Evolutionary conservation across 352 stramenopile species (phyloP).

Genomic region (Stramenopiles sp.): DNA sequence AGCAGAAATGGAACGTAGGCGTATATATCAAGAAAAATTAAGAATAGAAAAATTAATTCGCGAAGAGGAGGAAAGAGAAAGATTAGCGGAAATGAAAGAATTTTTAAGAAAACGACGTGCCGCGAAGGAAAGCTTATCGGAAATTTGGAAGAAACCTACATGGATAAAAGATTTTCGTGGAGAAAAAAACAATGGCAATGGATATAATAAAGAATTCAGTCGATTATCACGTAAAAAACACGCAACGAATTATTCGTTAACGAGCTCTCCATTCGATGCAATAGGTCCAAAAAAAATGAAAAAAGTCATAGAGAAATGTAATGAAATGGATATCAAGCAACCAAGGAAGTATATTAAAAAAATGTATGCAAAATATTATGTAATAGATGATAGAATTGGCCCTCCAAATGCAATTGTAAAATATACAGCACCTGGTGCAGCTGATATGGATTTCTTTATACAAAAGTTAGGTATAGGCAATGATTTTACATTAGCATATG

Average conservation of each 20-base stretch:
- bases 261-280: neutral
- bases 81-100: slow-evolving; percentile 5
- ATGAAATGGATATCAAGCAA: neutral
- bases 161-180: neutral
- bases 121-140: neutral
- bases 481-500: neutral
- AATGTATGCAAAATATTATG: slow-evolving; percentile 4
- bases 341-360: neutral
- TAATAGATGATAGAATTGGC: neutral
- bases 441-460: slow-evolving; percentile 4
- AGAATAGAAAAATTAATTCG: neutral
- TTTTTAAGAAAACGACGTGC: neutral
- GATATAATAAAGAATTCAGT: neutral
- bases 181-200: neutral
- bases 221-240: neutral
- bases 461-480: neutral
- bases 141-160: neutral
- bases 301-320: neutral
- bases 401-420: neutral
- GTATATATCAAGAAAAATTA: neutral
- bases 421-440: neutral
- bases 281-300: neutral
- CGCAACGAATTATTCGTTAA: neutral
- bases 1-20: neutral
- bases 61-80: neutral